These are phyloP conservation scores for Saccharum spontaneum DNA, from an alignment of 176 grass and related monocot species.

Conservation along the genomic window DNA sequence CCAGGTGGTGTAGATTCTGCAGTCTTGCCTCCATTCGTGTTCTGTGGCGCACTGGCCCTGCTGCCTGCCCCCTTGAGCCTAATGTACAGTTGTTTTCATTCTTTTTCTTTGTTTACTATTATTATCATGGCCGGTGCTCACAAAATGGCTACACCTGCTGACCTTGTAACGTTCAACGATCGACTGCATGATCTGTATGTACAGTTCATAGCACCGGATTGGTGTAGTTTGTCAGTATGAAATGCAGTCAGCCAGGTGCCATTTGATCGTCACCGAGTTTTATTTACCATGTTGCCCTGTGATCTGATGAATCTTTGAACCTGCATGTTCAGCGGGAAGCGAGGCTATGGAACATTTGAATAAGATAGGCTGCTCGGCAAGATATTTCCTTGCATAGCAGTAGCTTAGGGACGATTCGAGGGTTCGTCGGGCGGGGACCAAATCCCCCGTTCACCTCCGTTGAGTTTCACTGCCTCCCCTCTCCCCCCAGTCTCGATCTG, in stretches of 20 bases:
- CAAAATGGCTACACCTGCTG: background rate
- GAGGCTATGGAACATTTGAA: background rate
- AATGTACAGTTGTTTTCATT: conserved; percentile 21
- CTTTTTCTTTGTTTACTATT: background rate
- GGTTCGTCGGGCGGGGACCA: too few species aligned
- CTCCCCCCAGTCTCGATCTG: too few species aligned
- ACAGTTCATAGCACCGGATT: background rate
- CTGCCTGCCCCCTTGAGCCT: background rate
- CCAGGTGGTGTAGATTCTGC: background rate
- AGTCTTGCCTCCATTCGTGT: background rate
- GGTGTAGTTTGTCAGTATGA: background rate
- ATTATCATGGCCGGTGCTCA: background rate
- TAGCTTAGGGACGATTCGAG: too few species aligned
- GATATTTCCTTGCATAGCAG: background rate
- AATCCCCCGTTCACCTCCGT: too few species aligned
- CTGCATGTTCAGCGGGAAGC: background rate
- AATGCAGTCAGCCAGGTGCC: background rate
- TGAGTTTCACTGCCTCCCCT: too few species aligned
- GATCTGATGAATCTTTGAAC: background rate
- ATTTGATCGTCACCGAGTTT: background rate
- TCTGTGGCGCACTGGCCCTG: background rate
- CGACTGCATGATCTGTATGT: conserved; percentile 2
- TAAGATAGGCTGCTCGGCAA: background rate
- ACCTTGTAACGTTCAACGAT: conserved; percentile 13
- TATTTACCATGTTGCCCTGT: background rate